Base-by-base conservation (phyloP, 1,139 yeast genomes). In the Eremothecium cymbalariae region DNA sequence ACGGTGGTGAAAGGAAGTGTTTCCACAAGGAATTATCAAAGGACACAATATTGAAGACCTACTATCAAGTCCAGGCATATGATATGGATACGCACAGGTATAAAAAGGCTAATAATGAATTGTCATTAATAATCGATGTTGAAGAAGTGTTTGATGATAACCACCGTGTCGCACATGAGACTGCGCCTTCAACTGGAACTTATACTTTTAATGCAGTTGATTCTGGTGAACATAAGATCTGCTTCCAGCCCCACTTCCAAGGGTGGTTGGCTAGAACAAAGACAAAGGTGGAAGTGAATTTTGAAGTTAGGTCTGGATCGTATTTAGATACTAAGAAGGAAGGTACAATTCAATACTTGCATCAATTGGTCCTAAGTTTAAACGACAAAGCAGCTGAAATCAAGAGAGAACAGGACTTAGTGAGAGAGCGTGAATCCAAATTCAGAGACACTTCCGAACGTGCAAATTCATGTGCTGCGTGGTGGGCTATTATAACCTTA, bases 191-290 rank as follows among this genome's bases (percentile, higher is more conserved):
- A 18, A 57, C 60, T 18, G 83, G 85, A 23, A 77, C 74, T 43
- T 77, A 79, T 57, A 71, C 81, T 14, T 79, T 77, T 59, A 71
- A 76, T 19, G 79, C 88, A 1, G 63, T 74, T 32, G 85, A 75
- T 32, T 65, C 76, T 22, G 93, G 93, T 28, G 83, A 77, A 51
- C 90, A 81, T 61, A 64, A 72, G 48, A 68, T 81, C 32, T 81
- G 93, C 59, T 65, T 79, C 48, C 74, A 77, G 39, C 80, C 85
- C 4, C 69, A 73, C 44, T 66, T 74, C 23, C 70, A 70, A 44
- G 76, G 75, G 40, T 75, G 74, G 84, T 68, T 67, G 57, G 65
- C 63, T 38, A 62, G 56, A 55, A 65, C 54, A 44, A 72, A 58
- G 51, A 75, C 56, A 40, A 70, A 65, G 56, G 60, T 74, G 43